These are phyloP conservation scores for Davidsoniella neocaledoniae DNA, from an alignment of 2,329 filamentous ascomycete genomes.

Conservation along the genomic window DNA sequence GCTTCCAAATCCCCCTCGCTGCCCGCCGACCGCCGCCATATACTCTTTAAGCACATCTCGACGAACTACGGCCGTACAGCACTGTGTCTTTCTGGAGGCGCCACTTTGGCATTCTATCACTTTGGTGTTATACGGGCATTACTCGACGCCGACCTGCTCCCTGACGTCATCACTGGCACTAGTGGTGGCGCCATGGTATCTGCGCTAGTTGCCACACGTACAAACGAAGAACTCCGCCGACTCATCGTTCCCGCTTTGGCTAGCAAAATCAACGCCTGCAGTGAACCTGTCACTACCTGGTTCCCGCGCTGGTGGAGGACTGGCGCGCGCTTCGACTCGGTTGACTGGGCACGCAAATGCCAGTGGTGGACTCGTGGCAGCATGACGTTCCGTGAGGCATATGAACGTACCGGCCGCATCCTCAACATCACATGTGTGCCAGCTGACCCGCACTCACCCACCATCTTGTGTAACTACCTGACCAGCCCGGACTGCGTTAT, in stretches of 20 bases:
- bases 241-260: conserved; percentile 80
- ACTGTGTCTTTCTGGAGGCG: conserved; percentile 81
- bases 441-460: conserved; percentile 80
- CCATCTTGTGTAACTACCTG: conserved; percentile 87
- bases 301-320: conserved; percentile 74
- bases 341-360: conserved; percentile 75
- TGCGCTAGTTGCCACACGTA: conserved; percentile 71
- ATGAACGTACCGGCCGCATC: conserved; percentile 81
- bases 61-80: conserved; percentile 88
- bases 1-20: conserved; percentile 8
- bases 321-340: conserved; percentile 80
- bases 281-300: conserved; percentile 64
- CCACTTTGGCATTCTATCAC: conserved; percentile 92
- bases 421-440: conserved; percentile 93
- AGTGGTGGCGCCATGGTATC: conserved; percentile 87
- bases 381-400: conserved; percentile 88
- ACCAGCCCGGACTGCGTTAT: conserved; percentile 95
- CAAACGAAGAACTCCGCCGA: conserved; percentile 74
- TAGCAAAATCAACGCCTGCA: conserved; percentile 66
- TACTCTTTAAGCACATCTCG: conserved; percentile 71
- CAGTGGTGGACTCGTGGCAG: conserved; percentile 85
- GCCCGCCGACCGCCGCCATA: conserved; percentile 14
- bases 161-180: conserved; percentile 90
- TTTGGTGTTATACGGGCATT: conserved; percentile 84
- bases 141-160: conserved; percentile 68